A percentile compares a stretch with the other conserved stretches of the same genome.
phyloP scores from a whole-genome alignment of 1,284 basidiomycete genomes.

The Kwoniella shivajii region DNA sequence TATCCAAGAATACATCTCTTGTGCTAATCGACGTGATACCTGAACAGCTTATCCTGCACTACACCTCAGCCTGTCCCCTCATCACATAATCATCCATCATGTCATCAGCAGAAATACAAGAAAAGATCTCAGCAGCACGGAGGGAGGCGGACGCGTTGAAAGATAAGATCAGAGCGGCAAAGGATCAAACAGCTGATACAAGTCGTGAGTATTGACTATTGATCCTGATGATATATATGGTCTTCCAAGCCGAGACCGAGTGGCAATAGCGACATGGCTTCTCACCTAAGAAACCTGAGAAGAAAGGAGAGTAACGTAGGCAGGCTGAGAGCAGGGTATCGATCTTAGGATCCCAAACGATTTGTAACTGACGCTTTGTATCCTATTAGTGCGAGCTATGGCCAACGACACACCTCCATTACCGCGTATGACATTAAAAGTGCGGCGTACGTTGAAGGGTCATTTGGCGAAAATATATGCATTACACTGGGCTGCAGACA shows the following conservation, averaged over 20 bases:
- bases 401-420: conserved; percentile 92
- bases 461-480: conserved; percentile 99
- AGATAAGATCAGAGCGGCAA: conserved; percentile 31
- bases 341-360: not conserved
- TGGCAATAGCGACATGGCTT: no score
- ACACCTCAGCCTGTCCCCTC: no score
- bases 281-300: no score
- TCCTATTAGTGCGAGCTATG: conserved; percentile 81
- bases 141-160: conserved; percentile 81
- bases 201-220: conserved; percentile 67
- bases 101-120: conserved; percentile 80
- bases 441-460: conserved; percentile 89
- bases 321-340: not conserved
- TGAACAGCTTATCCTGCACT: not conserved
- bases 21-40: not conserved
- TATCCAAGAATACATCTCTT: not conserved
- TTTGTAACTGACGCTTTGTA: not conserved
- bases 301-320: no score
- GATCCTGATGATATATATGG: no score
- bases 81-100: conserved; percentile 26
- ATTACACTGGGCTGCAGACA: conserved; percentile 98
- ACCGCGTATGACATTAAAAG: conserved; percentile 93
- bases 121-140: conserved; percentile 91
- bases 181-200: conserved; percentile 85
- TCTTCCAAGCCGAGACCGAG: no score